Conservation (phyloP, 2,329 filamentous ascomycete genomes). For the Aureobasidium lini region DNA sequence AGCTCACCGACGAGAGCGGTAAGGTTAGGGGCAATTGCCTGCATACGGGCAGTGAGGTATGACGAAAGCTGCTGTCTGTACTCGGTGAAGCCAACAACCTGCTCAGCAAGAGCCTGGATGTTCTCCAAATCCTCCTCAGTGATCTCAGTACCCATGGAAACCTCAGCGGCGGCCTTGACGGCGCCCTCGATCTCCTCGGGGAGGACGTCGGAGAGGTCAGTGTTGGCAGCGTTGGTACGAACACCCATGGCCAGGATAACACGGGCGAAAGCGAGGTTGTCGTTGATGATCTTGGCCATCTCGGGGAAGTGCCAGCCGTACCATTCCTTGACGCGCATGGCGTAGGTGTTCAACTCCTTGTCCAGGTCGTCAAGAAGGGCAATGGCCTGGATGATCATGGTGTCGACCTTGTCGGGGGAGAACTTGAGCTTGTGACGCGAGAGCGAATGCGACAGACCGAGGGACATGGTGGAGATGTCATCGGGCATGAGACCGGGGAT, state of each 20-base stretch:
- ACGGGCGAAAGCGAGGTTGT: slow-evolving; percentile 89
- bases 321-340: slow-evolving; percentile 99
- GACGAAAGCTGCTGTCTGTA: slow-evolving; percentile 81
- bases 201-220: slow-evolving; percentile 79
- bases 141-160: slow-evolving; percentile 98
- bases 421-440: slow-evolving; percentile 98
- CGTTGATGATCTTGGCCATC: slow-evolving; percentile 92
- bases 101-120: slow-evolving; percentile 83
- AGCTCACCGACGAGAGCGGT: slow-evolving; percentile 88
- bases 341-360: slow-evolving; percentile 98
- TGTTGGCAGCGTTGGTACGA: slow-evolving; percentile 67
- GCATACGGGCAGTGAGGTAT: slow-evolving; percentile 90
- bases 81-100: slow-evolving; percentile 86
- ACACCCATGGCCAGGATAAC: slow-evolving; percentile 86
- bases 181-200: slow-evolving; percentile 91
- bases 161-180: slow-evolving; percentile 89
- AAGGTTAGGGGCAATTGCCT: slow-evolving; percentile 91
- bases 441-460: slow-evolving; percentile 94
- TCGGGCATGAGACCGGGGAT: slow-evolving; percentile 80
- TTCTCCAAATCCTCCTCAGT: slow-evolving; percentile 86
- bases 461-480: slow-evolving; percentile 86
- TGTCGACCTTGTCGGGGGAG: slow-evolving; percentile 96
- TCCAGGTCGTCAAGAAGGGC: slow-evolving; percentile 90
- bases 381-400: slow-evolving; percentile 98
- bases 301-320: slow-evolving; percentile 99